Evolutionary conservation across 2,329 filamentous ascomycete species (phyloP).

Genomic region (Aspergillus pseudotamarii): DNA sequence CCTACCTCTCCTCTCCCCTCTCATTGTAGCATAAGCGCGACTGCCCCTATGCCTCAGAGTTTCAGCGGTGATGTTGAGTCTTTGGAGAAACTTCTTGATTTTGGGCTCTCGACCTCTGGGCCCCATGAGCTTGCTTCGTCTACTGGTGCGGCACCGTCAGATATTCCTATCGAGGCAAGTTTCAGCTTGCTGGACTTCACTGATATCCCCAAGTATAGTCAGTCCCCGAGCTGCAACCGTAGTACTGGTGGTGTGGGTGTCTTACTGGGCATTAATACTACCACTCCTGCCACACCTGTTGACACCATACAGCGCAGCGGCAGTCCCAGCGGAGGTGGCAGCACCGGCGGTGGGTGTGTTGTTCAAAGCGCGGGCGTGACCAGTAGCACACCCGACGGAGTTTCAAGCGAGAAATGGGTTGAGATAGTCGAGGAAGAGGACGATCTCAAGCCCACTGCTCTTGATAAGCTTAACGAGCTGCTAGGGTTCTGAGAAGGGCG

Average conservation of each 20-base stretch:
- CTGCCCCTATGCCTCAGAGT: not conserved
- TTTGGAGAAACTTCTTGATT: constrained; percentile 26
- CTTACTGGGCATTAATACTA: not conserved
- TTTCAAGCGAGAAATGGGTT: not conserved
- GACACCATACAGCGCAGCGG: not conserved
- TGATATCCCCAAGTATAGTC: not conserved
- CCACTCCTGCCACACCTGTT: not conserved
- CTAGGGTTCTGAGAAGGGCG: constrained; percentile 15
- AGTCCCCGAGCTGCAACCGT: not conserved
- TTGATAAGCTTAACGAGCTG: constrained; percentile 29
- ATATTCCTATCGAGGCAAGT: not conserved
- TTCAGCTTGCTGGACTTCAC: constrained; percentile 20
- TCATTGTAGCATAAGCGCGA: not conserved
- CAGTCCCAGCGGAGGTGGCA: not conserved
- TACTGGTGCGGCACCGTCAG: not conserved
- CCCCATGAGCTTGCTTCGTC: not conserved
- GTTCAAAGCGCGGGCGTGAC: not conserved
- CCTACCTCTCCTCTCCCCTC: not conserved
- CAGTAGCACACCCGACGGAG: not conserved
- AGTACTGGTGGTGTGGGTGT: not conserved
- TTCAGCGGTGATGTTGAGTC: constrained; percentile 7
- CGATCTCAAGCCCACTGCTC: constrained; percentile 26
- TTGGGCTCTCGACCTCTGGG: constrained; percentile 15
- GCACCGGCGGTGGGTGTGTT: not conserved
- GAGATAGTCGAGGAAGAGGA: constrained; percentile 29